Evolutionary conservation across 306 rosid species (phyloP).

Genomic region (Citrullus colocynthis): DNA sequence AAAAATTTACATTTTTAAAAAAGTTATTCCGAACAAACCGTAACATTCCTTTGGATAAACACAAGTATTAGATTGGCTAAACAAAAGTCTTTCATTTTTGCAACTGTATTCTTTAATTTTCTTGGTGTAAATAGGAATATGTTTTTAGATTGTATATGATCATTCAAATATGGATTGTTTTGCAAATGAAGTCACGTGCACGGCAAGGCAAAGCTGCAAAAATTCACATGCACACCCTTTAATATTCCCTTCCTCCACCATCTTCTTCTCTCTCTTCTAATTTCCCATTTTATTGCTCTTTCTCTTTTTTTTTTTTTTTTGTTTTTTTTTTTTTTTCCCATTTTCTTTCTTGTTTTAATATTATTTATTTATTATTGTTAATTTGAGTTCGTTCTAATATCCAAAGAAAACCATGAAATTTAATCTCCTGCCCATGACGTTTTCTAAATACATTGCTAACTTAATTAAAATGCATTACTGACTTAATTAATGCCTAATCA

Average conservation of each 20-base stretch:
- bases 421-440: too few species aligned
- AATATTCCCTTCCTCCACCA: neutral
- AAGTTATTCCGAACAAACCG: too few species aligned
- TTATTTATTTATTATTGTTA: too few species aligned
- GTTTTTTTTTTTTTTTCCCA: too few species aligned
- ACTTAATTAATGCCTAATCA: neutral
- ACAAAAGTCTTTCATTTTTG: neutral
- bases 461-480: too few species aligned
- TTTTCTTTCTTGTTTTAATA: too few species aligned
- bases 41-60: neutral
- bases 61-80: neutral
- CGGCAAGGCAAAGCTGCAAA: constrained; percentile 10
- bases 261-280: neutral
- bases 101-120: neutral
- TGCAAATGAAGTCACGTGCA: constrained; percentile 10
- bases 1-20: too few species aligned
- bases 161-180: neutral
- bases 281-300: neutral
- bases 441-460: too few species aligned
- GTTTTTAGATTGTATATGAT: neutral
- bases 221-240: neutral
- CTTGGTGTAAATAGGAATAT: neutral
- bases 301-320: too few species aligned
- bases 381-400: too few species aligned
- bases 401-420: too few species aligned